phyloP scores from a whole-genome alignment of 306 rosid genomes.

The Sechiopsis laciniata region DNA sequence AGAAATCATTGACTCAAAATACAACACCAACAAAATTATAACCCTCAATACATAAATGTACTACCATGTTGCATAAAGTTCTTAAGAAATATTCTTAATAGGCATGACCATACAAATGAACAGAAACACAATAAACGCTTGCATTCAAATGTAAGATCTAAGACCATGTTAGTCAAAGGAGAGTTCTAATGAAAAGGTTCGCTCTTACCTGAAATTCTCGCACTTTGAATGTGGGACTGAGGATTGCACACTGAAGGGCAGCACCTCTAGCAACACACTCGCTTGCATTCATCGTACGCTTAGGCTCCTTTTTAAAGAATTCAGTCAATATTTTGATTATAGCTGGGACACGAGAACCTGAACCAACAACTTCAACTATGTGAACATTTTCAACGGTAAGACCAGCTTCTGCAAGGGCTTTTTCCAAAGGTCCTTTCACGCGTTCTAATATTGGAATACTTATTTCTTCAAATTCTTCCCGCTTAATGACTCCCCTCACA shows the following conservation, averaged over 20 bases:
- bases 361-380: slow-evolving; percentile 87
- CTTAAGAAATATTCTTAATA: neutral
- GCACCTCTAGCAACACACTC: slow-evolving; percentile 92
- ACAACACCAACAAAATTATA: neutral
- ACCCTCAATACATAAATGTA: neutral
- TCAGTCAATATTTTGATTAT: slow-evolving; percentile 70
- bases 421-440: slow-evolving; percentile 75
- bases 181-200: neutral
- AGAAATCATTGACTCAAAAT: neutral
- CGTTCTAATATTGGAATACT: slow-evolving; percentile 79
- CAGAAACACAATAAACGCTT: too few relatives aligned
- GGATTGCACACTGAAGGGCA: slow-evolving; percentile 91
- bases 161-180: neutral
- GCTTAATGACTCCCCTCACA: slow-evolving; percentile 69
- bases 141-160: neutral
- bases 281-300: slow-evolving; percentile 95
- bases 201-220: slow-evolving; percentile 77
- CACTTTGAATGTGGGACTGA: slow-evolving; percentile 92
- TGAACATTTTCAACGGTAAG: slow-evolving; percentile 62
- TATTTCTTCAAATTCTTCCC: slow-evolving; percentile 85
- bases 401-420: slow-evolving; percentile 76
- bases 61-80: neutral
- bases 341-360: slow-evolving; percentile 91
- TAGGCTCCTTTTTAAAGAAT: slow-evolving; percentile 83
- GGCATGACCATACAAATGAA: neutral